Evolutionary conservation across 1,284 basidiomycete genomes (phyloP), one percentile per base, ranked within the genome.

Genomic region (Peniophora sp.): DNA sequence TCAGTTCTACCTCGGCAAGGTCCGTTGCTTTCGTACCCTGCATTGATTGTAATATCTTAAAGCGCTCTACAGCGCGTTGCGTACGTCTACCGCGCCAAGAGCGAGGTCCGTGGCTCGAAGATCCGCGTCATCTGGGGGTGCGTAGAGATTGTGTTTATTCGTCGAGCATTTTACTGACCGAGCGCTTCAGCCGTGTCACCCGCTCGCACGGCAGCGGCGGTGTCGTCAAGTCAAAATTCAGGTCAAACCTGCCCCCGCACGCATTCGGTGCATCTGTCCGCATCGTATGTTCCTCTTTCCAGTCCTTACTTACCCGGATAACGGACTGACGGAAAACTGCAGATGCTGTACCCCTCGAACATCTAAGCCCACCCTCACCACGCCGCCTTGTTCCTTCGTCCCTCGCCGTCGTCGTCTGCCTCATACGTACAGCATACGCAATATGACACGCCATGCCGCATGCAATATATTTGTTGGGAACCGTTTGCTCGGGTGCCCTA

Each of bases 1-100:
- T 50, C 89, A 95, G 70, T 96, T 94, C 75, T 99, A 99, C 81
- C 84, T 98, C 57, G 97, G 96, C 70, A 99, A 99, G 89, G 93
- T 97, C 61, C 62, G 83, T 44, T n/a, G n/a, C n/a, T n/a, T n/a
- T n/a, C n/a, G n/a, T n/a, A 19, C 48, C 12, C 23, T n/a, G 12
- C 14, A 14, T 24, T 24, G 62, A 45, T 17, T 39, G 35, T 35
- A 25, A 48, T 19, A 3, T 17, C 14, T 44, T 16, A 19, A 11
- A 20, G 12, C 12, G 1, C 38, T 53, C 49, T 39, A 36, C 63
- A 97, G 93, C 92, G 96, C 63, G 81, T 99, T 60, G 97, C 96
- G 56, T 99, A 90, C 74, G 93, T 99, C 63, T 99, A 99, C 85
- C 88, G 87, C 70, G 94, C 92, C 57, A 94, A 96, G 79, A 81